Evolutionary conservation across 139 green algal species (phyloP).

Genomic region (Tetradesmus lagerheimii): DNA sequence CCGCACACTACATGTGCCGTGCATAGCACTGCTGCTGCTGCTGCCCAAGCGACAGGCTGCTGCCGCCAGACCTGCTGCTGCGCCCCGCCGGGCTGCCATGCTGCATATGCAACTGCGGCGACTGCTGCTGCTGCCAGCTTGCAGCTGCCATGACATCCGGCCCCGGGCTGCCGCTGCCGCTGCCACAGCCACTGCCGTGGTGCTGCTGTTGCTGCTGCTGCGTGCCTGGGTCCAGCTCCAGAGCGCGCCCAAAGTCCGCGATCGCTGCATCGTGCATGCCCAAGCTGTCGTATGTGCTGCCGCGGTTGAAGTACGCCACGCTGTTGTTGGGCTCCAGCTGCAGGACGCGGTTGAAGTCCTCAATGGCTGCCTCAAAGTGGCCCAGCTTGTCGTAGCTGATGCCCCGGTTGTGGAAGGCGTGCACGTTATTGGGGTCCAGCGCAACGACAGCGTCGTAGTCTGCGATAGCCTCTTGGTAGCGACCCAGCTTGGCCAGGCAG

Average conservation of each 20-base stretch:
- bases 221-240: slow-evolving; percentile 52
- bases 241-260: slow-evolving; percentile 63
- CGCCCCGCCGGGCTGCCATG: neutral
- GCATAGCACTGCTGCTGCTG: slow-evolving; percentile 8
- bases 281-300: slow-evolving; percentile 64
- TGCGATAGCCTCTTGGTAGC: slow-evolving; percentile 71
- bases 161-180: slow-evolving; percentile 9
- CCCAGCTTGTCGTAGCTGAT: slow-evolving; percentile 77
- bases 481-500: slow-evolving; percentile 82
- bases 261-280: slow-evolving; percentile 61
- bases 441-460: slow-evolving; percentile 74
- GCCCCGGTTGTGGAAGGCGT: slow-evolving; percentile 82
- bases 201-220: neutral
- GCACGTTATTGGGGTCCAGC: slow-evolving; percentile 69
- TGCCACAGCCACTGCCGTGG: too few species aligned
- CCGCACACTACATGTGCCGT: neutral
- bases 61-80: slow-evolving; percentile 7
- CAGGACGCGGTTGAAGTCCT: slow-evolving; percentile 71
- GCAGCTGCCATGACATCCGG: neutral
- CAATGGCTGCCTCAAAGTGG: slow-evolving; percentile 59
- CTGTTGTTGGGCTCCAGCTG: slow-evolving; percentile 68
- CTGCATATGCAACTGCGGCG: neutral
- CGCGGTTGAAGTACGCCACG: slow-evolving; percentile 73
- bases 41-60: neutral
- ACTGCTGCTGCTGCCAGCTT: slow-evolving; percentile 1